Conservation (phyloP, 2,329 filamentous ascomycete species). For the Curvularia lunata region DNA sequence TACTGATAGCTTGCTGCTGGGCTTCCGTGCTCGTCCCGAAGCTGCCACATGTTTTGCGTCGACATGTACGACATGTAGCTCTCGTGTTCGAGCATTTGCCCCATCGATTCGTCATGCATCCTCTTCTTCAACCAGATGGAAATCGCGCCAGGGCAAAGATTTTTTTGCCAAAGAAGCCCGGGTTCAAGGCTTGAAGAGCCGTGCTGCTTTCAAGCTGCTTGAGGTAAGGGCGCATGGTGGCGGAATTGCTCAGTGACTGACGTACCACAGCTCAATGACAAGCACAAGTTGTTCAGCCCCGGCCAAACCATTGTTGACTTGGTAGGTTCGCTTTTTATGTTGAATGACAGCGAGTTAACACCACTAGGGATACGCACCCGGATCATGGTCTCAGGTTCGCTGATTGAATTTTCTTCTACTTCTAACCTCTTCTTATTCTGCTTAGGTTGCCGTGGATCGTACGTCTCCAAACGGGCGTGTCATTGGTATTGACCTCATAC, state of each 20-base stretch:
- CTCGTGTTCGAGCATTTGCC: conserved; percentile 11
- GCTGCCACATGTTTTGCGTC: conserved; percentile 20
- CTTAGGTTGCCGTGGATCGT: conserved; percentile 77
- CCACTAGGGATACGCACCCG: conserved; percentile 73
- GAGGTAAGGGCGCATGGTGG: conserved; percentile 63
- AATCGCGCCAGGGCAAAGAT: conserved; percentile 77
- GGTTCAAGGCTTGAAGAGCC: conserved; percentile 81
- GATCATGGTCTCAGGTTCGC: conserved; percentile 65
- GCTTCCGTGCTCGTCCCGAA: conserved; percentile 11
- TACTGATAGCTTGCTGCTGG: conserved; percentile 43
- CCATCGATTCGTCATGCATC: conserved; percentile 32
- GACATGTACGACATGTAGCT: conserved; percentile 21
- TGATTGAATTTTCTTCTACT: not conserved
- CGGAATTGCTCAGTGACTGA: conserved; percentile 20
- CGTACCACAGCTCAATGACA: conserved; percentile 72
- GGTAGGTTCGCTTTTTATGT: conserved; percentile 53
- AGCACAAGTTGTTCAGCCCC: conserved; percentile 76
- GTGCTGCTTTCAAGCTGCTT: conserved; percentile 91
- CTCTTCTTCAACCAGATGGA: conserved; percentile 78
- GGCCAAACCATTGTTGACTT: conserved; percentile 91
- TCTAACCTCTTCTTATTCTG: conserved; percentile 1
- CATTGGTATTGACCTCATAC: conserved; percentile 92
- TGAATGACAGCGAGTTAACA: conserved; percentile 21
- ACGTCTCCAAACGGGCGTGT: conserved; percentile 80
- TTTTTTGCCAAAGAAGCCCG: conserved; percentile 75